Evolutionary conservation across 208 protist genomes (phyloP), one percentile per base, ranked within the genome.

Genomic region (Leishmania lainsoni): DNA sequence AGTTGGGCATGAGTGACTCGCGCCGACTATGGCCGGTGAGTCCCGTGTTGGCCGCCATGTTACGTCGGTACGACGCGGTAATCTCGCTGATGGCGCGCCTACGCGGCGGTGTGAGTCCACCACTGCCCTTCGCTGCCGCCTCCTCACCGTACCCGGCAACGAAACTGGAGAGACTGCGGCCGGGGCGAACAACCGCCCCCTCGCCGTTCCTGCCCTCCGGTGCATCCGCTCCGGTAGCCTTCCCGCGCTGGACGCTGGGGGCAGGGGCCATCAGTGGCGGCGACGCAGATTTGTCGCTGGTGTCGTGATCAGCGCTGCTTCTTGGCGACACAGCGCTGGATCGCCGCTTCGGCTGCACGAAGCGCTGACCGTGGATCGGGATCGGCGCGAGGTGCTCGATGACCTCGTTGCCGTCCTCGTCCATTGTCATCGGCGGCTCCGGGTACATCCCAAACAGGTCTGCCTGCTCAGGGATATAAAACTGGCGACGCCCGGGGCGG

Each of bases 381-480:
- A 85, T 61, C 35, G 81, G 75, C 20, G 79, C 54, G 65, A 51
- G 74, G 35, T 86, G 75, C 83, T 65, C 76, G 3, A 80, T 58
- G 9, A 73, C 65, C 5, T 78, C 71, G 61, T 81, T 80, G 26
- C 78, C 84, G 20, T 81, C 80, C 58, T 84, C 76, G 22, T 87
- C 84, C 22, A 56, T 66, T 52, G 87, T 83, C 77, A 80, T 88
- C 32, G 22, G 59, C 75, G 75, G 52, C 76, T 83, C 42, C 26
- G 72, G 78, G 86, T 90, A 90, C 77, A 86, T 86, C 74, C 90
- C 90, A 61, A 91, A 90, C 3, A 93, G 84, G 63, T 91, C 90
- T 1, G 75, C 79, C 66, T 90, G 86, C 39, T 84, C 80, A 0
- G 79, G 80, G 1, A 89, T 69, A 80, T 89, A 72, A 56, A 90